Evolutionary conservation across 2,329 filamentous ascomycete species (phyloP), one percentile per base, ranked within the genome.

Genomic region (Cladosporium sp.): DNA sequence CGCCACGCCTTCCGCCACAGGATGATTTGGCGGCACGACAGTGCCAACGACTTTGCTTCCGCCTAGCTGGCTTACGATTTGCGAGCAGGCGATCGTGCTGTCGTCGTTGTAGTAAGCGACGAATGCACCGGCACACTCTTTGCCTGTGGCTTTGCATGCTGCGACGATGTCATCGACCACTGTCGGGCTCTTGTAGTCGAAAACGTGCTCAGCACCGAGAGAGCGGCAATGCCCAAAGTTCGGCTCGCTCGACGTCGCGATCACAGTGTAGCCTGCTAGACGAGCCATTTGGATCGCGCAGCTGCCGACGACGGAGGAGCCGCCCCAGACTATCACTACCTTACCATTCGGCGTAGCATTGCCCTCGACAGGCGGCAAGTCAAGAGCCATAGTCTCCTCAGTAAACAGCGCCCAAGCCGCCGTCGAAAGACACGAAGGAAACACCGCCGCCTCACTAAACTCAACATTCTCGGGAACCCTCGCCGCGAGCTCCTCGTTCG

Each of bases 241-340:
- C 55, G 71, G 70, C 3, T 70, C 59, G 7, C 74, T 76, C 0
- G 75, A 74, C 0, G 78, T 79, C 1, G 75, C 74, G 28, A 79
- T 71, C 18, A 81, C 78, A 14, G 72, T 70, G 34, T 85, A 82
- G 4, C 74, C 74, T 24, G 83, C 83, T 11, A 83, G 80, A 0
- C 82, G 80, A 3, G 80, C 84, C 15, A 85, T 67, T 68, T 86
- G 82, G 21, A 86, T 74, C 0, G 78, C 76, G 67, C 79, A 84
- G 64, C 83, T 78, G 12, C 85, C 85, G 1, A 86, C 84, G 28
- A 82, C 85, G 15, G 83, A 82, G 11, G 79, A 80, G 1, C 82
- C 84, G 30, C 84, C 84, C 84, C 84, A 86, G 60, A 86, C 72
- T 34, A 86, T 72, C 44, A 86, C 75, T 4, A 78, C 77, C 34